These are phyloP conservation scores for Uromyces viciae-fabae DNA, from an alignment of 1,284 basidiomycete species.

Conservation along the genomic window DNA sequence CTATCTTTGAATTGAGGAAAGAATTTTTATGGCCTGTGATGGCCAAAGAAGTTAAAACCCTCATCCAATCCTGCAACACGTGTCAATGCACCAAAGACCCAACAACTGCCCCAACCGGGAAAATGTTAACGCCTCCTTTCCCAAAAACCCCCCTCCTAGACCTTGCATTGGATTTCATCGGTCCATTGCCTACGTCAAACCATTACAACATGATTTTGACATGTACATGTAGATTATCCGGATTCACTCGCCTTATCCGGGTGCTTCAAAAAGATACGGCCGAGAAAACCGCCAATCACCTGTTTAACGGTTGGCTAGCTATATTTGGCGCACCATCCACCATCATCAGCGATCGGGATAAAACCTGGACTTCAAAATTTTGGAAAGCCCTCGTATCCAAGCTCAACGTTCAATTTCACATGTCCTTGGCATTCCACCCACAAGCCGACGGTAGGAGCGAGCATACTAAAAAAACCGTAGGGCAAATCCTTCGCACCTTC, in stretches of 20 bases:
- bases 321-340: slow-evolving; percentile 47
- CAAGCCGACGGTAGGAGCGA: slow-evolving; percentile 48
- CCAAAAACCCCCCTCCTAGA: slow-evolving; percentile 24
- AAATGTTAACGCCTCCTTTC: slow-evolving; percentile 33
- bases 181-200: not conserved
- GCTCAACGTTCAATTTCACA: not conserved
- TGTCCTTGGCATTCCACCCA: slow-evolving; percentile 47
- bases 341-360: slow-evolving; percentile 50
- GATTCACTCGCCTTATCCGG: not conserved
- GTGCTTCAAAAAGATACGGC: not conserved
- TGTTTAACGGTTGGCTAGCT: not conserved
- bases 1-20: not conserved
- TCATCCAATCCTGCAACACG: slow-evolving; percentile 36
- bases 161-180: slow-evolving; percentile 15
- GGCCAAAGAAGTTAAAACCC: not conserved
- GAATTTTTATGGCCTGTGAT: not conserved
- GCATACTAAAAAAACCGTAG: slow-evolving; percentile 52
- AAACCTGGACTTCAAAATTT: slow-evolving; percentile 50
- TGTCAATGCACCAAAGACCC: slow-evolving; percentile 45
- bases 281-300: not conserved
- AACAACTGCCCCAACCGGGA: not conserved
- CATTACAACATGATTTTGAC: slow-evolving; percentile 2
- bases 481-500: not conserved
- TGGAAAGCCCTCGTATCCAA: slow-evolving; percentile 47
- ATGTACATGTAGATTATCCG: not conserved